Percentiles rank a stretch among this genome's conserved stretches.
Conservation (phyloP, 352 stramenopile species). For the Phytophthora colocasiae region DNA sequence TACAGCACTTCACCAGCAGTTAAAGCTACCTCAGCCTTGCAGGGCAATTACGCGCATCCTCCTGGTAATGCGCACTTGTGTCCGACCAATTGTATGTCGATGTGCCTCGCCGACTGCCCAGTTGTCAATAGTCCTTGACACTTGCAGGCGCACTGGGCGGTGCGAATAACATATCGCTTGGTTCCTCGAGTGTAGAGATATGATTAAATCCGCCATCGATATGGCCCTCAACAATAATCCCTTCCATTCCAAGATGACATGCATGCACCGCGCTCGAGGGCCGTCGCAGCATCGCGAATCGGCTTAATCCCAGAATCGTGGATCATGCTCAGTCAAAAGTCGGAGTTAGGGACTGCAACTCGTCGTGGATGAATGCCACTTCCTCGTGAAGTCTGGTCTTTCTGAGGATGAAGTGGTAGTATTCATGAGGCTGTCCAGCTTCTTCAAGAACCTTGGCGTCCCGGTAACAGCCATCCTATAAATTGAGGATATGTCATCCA, state of each 20-base stretch:
- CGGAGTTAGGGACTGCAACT: constrained; percentile 94
- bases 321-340: constrained; percentile 68
- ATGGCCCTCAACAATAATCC: constrained; percentile 94
- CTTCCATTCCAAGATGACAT: constrained; percentile 92
- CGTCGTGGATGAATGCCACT: constrained; percentile 76
- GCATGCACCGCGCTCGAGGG: constrained; percentile 62
- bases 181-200: constrained; percentile 92
- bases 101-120: constrained; percentile 90
- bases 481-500: constrained; percentile 76
- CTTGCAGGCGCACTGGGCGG: constrained; percentile 89
- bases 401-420: constrained; percentile 72
- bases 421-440: constrained; percentile 33
- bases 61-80: constrained; percentile 33
- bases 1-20: constrained; percentile 94
- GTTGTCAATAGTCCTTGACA: constrained; percentile 79
- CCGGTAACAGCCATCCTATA: constrained; percentile 38
- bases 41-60: constrained; percentile 55
- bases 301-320: constrained; percentile 52
- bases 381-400: constrained; percentile 47
- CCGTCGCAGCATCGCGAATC: constrained; percentile 46
- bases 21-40: constrained; percentile 93
- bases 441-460: constrained; percentile 27
- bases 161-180: constrained; percentile 93
- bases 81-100: constrained; percentile 93
- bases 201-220: constrained; percentile 95